A percentile compares a stretch with the other conserved stretches of the same genome.
phyloP scores from a whole-genome alignment of 208 protist genomes.

The Leishmania tarentolae region DNA sequence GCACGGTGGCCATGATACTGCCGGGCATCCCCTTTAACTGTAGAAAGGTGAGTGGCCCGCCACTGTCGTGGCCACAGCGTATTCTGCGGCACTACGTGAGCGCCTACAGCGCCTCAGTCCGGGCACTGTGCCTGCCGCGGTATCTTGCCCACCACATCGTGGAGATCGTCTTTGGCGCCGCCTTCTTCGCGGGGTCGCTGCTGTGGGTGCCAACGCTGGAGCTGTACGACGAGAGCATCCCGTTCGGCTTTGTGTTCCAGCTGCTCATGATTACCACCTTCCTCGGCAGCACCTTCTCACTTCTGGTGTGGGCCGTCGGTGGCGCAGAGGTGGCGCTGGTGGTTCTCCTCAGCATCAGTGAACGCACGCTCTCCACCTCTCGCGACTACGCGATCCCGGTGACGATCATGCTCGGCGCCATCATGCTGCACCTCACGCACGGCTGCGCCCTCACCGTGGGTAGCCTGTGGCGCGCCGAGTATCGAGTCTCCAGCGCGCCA shows the following conservation, averaged over 20 bases:
- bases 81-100: neutral
- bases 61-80: neutral
- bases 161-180: constrained; percentile 85
- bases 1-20: neutral
- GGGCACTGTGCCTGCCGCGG: constrained; percentile 14
- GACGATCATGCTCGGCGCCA: constrained; percentile 23
- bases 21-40: neutral
- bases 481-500: neutral
- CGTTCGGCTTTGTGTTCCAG: constrained; percentile 51
- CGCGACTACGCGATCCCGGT: constrained; percentile 28
- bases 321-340: constrained; percentile 22
- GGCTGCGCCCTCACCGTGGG: constrained; percentile 6
- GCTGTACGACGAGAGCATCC: constrained; percentile 37
- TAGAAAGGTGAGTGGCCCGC: too few relatives aligned
- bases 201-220: constrained; percentile 88
- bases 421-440: constrained; percentile 18
- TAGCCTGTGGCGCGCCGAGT: constrained; percentile 18
- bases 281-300: constrained; percentile 35
- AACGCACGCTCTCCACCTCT: constrained; percentile 18
- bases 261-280: constrained; percentile 41
- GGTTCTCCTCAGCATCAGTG: constrained; percentile 15
- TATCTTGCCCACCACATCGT: constrained; percentile 44
- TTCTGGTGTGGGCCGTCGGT: constrained; percentile 20
- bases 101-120: constrained; percentile 5
- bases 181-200: constrained; percentile 91